Conservation (phyloP, 1,139 yeast genomes). For the Kluyveromyces marxianus region DNA sequence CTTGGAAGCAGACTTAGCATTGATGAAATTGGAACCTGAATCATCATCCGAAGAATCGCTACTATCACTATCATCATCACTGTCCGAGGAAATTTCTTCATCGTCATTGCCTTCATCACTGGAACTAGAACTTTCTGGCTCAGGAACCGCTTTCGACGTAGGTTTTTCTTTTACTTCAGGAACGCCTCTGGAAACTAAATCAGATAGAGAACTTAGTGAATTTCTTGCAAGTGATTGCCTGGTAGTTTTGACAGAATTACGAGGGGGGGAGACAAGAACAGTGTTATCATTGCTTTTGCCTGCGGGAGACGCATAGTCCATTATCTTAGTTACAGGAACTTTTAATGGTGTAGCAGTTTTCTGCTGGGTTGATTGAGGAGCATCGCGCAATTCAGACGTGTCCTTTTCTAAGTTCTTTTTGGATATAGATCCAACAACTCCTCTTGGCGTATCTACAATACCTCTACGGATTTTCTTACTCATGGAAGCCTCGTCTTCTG, state of each 20-base stretch:
- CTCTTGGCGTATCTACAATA: conserved; percentile 34
- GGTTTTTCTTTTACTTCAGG: conserved; percentile 51
- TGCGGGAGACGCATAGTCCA: conserved; percentile 14
- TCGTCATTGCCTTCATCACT: conserved; percentile 23
- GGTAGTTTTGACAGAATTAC: not conserved
- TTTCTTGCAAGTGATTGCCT: conserved; percentile 26
- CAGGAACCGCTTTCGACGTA: conserved; percentile 30
- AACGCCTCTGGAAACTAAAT: conserved; percentile 49
- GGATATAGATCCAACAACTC: conserved; percentile 17
- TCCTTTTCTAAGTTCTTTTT: conserved; percentile 13
- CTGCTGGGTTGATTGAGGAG: conserved; percentile 17
- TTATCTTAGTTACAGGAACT: conserved; percentile 16
- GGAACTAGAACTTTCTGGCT: conserved; percentile 18
- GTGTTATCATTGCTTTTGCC: conserved; percentile 4
- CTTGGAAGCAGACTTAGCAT: conserved; percentile 36
- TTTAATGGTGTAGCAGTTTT: conserved; percentile 12
- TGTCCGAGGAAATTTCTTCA: conserved; percentile 18
- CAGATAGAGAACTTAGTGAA: conserved; percentile 48
- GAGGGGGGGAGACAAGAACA: conserved; percentile 4
- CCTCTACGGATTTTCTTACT: conserved; percentile 28
- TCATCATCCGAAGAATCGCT: conserved; percentile 24
- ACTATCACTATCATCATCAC: conserved; percentile 28
- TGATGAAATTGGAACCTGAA: conserved; percentile 31
- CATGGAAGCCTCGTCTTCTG: conserved; percentile 20
- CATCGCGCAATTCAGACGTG: conserved; percentile 10